Percentiles rank a stretch among this genome's conserved stretches.
Evolutionary conservation across 768 basidiomycete genomes (phyloP).

Genomic region (Kwoniella dendrophila): DNA sequence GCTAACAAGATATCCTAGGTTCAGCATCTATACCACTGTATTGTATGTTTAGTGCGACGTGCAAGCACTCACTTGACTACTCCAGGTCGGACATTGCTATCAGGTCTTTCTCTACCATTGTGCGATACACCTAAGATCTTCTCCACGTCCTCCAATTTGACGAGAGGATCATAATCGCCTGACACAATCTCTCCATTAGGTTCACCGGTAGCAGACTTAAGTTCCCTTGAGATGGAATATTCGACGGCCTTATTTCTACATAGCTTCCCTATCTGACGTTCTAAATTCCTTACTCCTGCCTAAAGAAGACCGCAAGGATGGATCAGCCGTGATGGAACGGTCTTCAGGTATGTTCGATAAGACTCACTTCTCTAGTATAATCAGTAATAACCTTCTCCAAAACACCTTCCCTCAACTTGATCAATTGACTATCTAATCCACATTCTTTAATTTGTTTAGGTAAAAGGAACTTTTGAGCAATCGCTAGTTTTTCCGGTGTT

Average conservation of each 20-base stretch:
- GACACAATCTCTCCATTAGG: slow-evolving; percentile 29
- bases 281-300: slow-evolving; percentile 87
- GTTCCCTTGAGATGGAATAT: slow-evolving; percentile 68
- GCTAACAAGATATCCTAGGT: too few relatives aligned
- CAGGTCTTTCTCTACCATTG: slow-evolving; percentile 66
- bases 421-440: slow-evolving; percentile 66
- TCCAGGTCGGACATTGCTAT: slow-evolving; percentile 69
- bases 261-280: slow-evolving; percentile 83
- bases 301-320: slow-evolving; percentile 1
- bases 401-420: slow-evolving; percentile 70
- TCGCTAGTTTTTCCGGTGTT: slow-evolving; percentile 87
- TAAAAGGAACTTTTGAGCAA: slow-evolving; percentile 80
- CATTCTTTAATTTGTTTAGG: slow-evolving; percentile 85
- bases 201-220: slow-evolving; percentile 1
- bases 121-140: slow-evolving; percentile 73
- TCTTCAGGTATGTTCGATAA: not conserved
- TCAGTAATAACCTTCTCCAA: slow-evolving; percentile 72
- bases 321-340: not conserved
- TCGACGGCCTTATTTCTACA: slow-evolving; percentile 90
- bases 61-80: slow-evolving; percentile 60
- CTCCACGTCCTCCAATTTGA: slow-evolving; percentile 75
- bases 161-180: slow-evolving; percentile 63
- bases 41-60: not conserved
- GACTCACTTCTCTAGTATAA: slow-evolving; percentile 72
- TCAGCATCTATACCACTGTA: too few relatives aligned